These are phyloP conservation scores for Microcyclospora pomicola DNA, from an alignment of 2,329 filamentous ascomycete genomes.

Conservation along the genomic window DNA sequence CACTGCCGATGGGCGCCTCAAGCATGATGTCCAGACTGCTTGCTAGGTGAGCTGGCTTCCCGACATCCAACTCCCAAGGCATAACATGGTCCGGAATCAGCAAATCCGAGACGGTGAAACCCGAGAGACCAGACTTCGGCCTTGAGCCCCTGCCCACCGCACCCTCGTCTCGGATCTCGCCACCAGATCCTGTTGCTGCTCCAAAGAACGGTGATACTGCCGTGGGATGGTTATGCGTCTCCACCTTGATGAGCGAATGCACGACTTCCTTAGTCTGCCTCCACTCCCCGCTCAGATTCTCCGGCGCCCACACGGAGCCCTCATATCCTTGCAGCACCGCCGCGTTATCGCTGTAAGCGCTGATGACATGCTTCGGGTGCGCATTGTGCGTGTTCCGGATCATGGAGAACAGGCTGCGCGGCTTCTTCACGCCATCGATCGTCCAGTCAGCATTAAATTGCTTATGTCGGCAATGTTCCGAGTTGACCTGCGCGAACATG, in stretches of 20 bases:
- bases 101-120: conserved; percentile 91
- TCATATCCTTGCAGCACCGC: conserved; percentile 69
- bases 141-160: conserved; percentile 84
- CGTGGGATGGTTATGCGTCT: conserved; percentile 96
- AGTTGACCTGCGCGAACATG: conserved; percentile 99
- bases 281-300: conserved; percentile 78
- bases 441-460: conserved; percentile 96
- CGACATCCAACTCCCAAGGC: conserved; percentile 85
- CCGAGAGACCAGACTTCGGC: conserved; percentile 81
- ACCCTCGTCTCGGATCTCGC: conserved; percentile 90
- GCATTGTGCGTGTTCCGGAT: conserved; percentile 86
- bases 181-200: conserved; percentile 87
- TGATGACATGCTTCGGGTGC: conserved; percentile 67
- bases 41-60: conserved; percentile 80
- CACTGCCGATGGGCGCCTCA: conserved; percentile 87
- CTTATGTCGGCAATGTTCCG: conserved; percentile 80
- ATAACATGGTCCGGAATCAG: conserved; percentile 69
- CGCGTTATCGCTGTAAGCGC: conserved; percentile 94
- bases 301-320: conserved; percentile 73
- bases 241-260: conserved; percentile 84
- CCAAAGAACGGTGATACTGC: conserved; percentile 88
- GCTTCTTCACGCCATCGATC: conserved; percentile 72
- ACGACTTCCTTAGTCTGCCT: conserved; percentile 72
- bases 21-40: conserved; percentile 96
- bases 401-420: conserved; percentile 81